A percentile compares a stretch with the other conserved stretches of the same genome.
Conservation (phyloP, 2,329 filamentous ascomycete species). For the Pseudogymnoascus sp. region DNA sequence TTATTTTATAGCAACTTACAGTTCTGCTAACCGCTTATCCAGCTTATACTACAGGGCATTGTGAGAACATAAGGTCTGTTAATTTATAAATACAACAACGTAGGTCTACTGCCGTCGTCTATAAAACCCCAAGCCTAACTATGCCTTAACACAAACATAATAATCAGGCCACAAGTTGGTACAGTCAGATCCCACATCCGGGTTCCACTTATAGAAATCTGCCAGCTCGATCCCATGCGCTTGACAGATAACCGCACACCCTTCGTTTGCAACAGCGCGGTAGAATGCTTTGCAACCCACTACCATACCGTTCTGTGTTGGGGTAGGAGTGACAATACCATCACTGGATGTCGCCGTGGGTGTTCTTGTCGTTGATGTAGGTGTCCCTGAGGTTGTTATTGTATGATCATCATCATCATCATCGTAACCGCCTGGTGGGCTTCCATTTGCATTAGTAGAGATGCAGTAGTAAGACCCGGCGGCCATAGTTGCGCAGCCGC, state of each 20-base stretch:
- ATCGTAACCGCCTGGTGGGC: background rate
- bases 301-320: slow-evolving; percentile 14
- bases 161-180: background rate
- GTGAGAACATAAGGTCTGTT: background rate
- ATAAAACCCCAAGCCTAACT: background rate
- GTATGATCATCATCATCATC: too few relatives aligned
- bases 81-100: background rate
- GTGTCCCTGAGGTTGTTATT: background rate
- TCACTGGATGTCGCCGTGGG: background rate
- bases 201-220: slow-evolving; percentile 4
- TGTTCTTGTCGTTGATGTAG: background rate
- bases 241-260: background rate
- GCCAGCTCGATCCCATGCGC: background rate
- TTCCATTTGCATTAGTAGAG: background rate
- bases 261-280: background rate
- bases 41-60: background rate
- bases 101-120: background rate
- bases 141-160: background rate
- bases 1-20: too few relatives aligned
- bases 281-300: background rate
- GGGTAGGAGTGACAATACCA: slow-evolving; percentile 14
- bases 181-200: background rate
- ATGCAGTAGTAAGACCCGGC: background rate
- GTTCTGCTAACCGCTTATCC: too few relatives aligned
- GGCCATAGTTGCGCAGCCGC: background rate